Percentiles rank a stretch among this genome's conserved stretches.
Conservation (phyloP, 2,329 filamentous ascomycete genomes). For the Epichloe bromicola region DNA sequence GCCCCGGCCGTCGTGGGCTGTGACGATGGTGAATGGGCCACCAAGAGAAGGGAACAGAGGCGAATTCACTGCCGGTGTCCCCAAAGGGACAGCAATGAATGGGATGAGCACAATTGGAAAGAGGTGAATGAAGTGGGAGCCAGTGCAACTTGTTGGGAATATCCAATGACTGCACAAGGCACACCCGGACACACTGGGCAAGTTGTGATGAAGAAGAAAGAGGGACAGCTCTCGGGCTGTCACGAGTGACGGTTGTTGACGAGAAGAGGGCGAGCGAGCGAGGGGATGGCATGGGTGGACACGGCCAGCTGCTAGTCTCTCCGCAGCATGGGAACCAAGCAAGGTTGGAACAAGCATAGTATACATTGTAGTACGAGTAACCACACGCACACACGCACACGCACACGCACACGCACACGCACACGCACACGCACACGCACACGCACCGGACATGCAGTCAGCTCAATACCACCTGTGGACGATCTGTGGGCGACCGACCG, state of each 20-base stretch:
- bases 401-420: not conserved
- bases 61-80: slow-evolving; percentile 9
- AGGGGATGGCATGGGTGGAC: not conserved
- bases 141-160: slow-evolving; percentile 10
- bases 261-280: slow-evolving; percentile 2
- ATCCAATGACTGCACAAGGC: slow-evolving; percentile 9
- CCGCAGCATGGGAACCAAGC: not conserved
- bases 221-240: not conserved
- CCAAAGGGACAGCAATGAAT: slow-evolving; percentile 12
- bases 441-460: not conserved
- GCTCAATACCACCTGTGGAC: not conserved
- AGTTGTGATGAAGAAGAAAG: slow-evolving; percentile 2
- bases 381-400: not conserved
- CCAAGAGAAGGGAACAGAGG: slow-evolving; percentile 7
- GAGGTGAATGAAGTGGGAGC: slow-evolving; percentile 1
- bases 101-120: slow-evolving; percentile 8
- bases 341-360: not conserved
- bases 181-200: slow-evolving; percentile 3
- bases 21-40: not conserved
- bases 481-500: not conserved
- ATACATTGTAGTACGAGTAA: not conserved
- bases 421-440: not conserved
- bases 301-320: not conserved
- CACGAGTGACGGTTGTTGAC: not conserved
- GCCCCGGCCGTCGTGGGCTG: not conserved